Evolutionary conservation across 352 stramenopile species (phyloP), one percentile per base, ranked within the genome.

Genomic region (Globisporangium okanoganense): DNA sequence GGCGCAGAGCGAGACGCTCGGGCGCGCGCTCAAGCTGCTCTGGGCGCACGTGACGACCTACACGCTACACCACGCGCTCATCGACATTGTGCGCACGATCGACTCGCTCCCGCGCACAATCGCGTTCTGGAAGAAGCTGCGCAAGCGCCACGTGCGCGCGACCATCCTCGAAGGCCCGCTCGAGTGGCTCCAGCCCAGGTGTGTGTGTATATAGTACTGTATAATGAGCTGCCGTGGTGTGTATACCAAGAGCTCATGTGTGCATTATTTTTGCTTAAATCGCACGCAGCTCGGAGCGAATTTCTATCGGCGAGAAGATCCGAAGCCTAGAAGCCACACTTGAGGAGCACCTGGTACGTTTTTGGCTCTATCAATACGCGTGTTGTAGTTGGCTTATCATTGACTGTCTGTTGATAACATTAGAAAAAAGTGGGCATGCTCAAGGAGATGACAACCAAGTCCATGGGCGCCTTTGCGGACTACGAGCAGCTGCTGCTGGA

Each of bases 351-450:
- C 64, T 93, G 72, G 83, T 93, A 62, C 29, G 65, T 52, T 13
- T 27, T 33, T 12, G 4, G 51, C 16, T 27, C 25, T 55, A 6
- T 18, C 29, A 35, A 10, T 10, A 3, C 9, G 31, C 9, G 22
- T 43, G 6, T n/a, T 45, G 40, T n/a, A 22, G 9, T 20, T 45
- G 2, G 40, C 5, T 20, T 22, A 18, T n/a, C 40, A 45, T 22
- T 45, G 16, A 22, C 25, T 31, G 18, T 27, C 29, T 31, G 5
- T 27, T 45, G 24, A 9, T 18, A 22, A 45, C 24, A 24, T 12
- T 53, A 89, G 82, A 70, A 70, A 22, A 90, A 92, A 52, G 65
- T 92, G n/a, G 82, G 82, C 0, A 75, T 82, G 69, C 35, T 92
- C 9, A 92, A 90, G 70, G 66, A 89, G 40, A 47, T 89, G 41